These are phyloP conservation scores for Aspergillus cristatus DNA, from an alignment of 495 filamentous ascomycete species.

Conservation along the genomic window DNA sequence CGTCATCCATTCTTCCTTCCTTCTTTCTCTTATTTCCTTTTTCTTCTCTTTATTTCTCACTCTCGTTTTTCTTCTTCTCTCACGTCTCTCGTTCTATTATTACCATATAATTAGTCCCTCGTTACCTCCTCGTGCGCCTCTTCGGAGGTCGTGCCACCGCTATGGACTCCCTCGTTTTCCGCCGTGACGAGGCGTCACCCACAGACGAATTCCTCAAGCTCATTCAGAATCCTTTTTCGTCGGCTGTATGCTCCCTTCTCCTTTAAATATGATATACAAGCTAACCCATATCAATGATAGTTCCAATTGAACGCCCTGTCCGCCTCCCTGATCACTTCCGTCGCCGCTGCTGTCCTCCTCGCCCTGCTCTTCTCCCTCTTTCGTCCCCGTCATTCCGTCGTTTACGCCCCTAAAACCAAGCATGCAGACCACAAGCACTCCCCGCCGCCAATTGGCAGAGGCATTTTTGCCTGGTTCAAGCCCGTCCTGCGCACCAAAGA, in stretches of 20 bases:
- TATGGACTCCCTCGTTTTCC: conserved; percentile 7
- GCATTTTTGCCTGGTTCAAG: conserved; percentile 73
- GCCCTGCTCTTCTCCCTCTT: conserved; percentile 77
- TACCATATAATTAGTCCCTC: conserved; percentile 1
- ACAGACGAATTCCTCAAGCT: conserved; percentile 36
- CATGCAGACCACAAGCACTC: conserved; percentile 86
- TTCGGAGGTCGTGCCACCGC: conserved; percentile 17
- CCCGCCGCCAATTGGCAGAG: conserved; percentile 83
- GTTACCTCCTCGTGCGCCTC: conserved; percentile 7
- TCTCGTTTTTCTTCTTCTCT: conserved; percentile 5
- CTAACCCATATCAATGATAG: conserved; percentile 16
- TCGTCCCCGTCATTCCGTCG: conserved; percentile 78
- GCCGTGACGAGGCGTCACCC: not conserved
- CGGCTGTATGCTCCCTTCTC: conserved; percentile 22
- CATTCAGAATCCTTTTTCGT: conserved; percentile 40
- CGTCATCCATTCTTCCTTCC: conserved; percentile 12
- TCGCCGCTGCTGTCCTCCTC: conserved; percentile 62
- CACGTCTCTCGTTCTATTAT: conserved; percentile 5
- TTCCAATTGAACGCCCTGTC: conserved; percentile 58
- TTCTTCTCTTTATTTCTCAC: conserved; percentile 5
- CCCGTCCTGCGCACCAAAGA: conserved; percentile 73
- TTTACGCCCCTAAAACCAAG: conserved; percentile 92
- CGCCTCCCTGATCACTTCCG: conserved; percentile 74
- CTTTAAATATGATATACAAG: not conserved
- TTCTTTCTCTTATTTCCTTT: conserved; percentile 6